phyloP scores from a whole-genome alignment of 805 yeast species.

The Nakazawaea wickerhamii region DNA sequence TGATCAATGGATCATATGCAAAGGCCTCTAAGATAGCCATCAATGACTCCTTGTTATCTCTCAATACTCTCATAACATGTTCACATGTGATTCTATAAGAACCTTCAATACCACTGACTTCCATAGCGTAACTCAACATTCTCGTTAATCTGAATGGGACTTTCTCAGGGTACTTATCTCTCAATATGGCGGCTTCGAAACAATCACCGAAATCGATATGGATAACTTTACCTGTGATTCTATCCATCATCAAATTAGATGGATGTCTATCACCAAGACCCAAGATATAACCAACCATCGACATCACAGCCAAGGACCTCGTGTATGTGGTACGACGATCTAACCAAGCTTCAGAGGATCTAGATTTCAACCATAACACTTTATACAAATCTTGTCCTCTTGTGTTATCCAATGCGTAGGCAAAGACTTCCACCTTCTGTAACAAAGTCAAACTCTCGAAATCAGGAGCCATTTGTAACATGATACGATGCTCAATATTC shows the following conservation, averaged over 20 bases:
- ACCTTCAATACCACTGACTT: slow-evolving; percentile 97
- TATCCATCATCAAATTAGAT: slow-evolving; percentile 89
- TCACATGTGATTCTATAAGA: slow-evolving; percentile 95
- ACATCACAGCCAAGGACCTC: slow-evolving; percentile 94
- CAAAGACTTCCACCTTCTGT: slow-evolving; percentile 94
- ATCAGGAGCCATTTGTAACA: slow-evolving; percentile 97
- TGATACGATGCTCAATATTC: slow-evolving; percentile 90
- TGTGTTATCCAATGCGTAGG: slow-evolving; percentile 91
- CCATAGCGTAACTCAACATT: slow-evolving; percentile 98
- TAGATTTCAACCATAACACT: slow-evolving; percentile 92
- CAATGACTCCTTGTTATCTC: slow-evolving; percentile 92
- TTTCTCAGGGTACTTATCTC: slow-evolving; percentile 97
- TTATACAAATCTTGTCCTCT: slow-evolving; percentile 94
- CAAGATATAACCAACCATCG: slow-evolving; percentile 95
- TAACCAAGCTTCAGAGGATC: slow-evolving; percentile 96
- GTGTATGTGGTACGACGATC: slow-evolving; percentile 96
- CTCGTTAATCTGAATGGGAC: slow-evolving; percentile 96
- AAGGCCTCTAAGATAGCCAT: slow-evolving; percentile 98
- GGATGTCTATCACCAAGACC: slow-evolving; percentile 99
- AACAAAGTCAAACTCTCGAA: slow-evolving; percentile 83
- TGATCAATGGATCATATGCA: slow-evolving; percentile 96
- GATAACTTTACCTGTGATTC: slow-evolving; percentile 90
- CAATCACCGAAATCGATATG: slow-evolving; percentile 99
- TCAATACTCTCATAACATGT: slow-evolving; percentile 89
- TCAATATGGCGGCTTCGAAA: slow-evolving; percentile 93